Evolutionary conservation across 345 rosid species (phyloP), one percentile per base, ranked within the genome.

Genomic region (Melaleuca alternifolia): DNA sequence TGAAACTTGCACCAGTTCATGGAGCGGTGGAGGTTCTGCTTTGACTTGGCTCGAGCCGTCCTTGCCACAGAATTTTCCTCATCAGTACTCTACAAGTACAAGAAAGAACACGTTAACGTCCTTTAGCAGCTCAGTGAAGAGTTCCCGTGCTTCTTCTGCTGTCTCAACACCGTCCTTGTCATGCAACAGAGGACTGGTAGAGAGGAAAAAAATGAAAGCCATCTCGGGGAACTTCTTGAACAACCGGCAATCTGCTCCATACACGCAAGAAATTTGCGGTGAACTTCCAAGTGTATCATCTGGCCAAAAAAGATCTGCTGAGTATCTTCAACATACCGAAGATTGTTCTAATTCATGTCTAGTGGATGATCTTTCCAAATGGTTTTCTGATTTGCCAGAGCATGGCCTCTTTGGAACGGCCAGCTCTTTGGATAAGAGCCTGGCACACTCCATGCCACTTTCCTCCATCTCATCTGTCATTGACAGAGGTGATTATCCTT

Each of bases 311-410:
- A 85, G 90, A 84, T 76, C 92, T 46, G 54, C 87, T 21, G 91
- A 86, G n/a, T 91, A 91, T 61, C 88, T 91, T 87, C 92, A 90
- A 87, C 90, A 89, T 81, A 54, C 88, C 6, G 61, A 90, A 33
- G 92, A 93, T 84, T 83, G 92, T 84, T 92, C 94, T 83, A 90
- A 88, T 88, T 91, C 92, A 82, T 88, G 85, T 88, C 75, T 88
- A 83, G 50, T 88, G 57, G 95, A 94, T 61, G 93, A 93, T 90
- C 91, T 92, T 20, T 91, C 91, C 85, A 91, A 91, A 89, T 91
- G 92, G 90, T 92, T 94, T 84, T 85, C 87, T 83, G 91, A 91
- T 83, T 89, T 94, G 52, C 92, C 91, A 56, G 89, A 87, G 87
- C 85, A 86, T 8, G 65, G 87, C 91, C 62, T 87, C 21, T 84